Evolutionary conservation across 192 early-diverging fungal species (phyloP).

Genomic region (Rhizophagus sp.): DNA sequence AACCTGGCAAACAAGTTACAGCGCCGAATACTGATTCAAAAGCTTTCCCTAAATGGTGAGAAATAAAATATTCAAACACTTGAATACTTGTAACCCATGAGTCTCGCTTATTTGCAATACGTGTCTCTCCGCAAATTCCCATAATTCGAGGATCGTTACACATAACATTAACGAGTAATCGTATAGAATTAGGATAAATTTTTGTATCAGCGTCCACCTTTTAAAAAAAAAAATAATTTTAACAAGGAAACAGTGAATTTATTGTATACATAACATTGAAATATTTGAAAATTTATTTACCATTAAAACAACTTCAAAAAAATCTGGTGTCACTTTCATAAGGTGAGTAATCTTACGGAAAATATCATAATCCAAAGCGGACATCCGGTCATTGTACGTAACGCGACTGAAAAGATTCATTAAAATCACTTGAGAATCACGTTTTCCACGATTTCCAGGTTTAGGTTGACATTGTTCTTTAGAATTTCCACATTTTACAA

Average conservation of each 20-base stretch:
- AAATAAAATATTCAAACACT: slow-evolving; percentile 98
- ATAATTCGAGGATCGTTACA: slow-evolving; percentile 87
- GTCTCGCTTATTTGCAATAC: slow-evolving; percentile 91
- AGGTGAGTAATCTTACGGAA: slow-evolving; percentile 81
- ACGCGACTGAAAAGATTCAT: slow-evolving; percentile 86
- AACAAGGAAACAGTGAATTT: neutral
- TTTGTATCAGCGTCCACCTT: slow-evolving; percentile 90
- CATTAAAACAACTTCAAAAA: slow-evolving; percentile 77
- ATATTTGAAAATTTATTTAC: neutral
- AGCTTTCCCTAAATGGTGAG: slow-evolving; percentile 90
- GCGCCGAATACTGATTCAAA: slow-evolving; percentile 68
- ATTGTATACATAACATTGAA: no score
- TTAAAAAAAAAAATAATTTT: neutral
- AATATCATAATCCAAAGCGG: slow-evolving; percentile 85
- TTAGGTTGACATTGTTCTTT: slow-evolving; percentile 60
- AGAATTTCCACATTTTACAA: slow-evolving; percentile 73
- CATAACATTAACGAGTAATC: slow-evolving; percentile 85
- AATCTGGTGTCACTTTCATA: slow-evolving; percentile 85
- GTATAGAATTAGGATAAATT: slow-evolving; percentile 73
- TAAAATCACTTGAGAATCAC: slow-evolving; percentile 91
- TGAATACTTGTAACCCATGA: slow-evolving; percentile 91
- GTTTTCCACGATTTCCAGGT: slow-evolving; percentile 89
- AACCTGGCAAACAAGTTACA: slow-evolving; percentile 80
- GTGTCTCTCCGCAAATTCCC: slow-evolving; percentile 96
- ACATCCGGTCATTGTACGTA: slow-evolving; percentile 86